Evolutionary conservation across 768 basidiomycete species (phyloP).

Genomic region (Phaffia tasmanica): DNA sequence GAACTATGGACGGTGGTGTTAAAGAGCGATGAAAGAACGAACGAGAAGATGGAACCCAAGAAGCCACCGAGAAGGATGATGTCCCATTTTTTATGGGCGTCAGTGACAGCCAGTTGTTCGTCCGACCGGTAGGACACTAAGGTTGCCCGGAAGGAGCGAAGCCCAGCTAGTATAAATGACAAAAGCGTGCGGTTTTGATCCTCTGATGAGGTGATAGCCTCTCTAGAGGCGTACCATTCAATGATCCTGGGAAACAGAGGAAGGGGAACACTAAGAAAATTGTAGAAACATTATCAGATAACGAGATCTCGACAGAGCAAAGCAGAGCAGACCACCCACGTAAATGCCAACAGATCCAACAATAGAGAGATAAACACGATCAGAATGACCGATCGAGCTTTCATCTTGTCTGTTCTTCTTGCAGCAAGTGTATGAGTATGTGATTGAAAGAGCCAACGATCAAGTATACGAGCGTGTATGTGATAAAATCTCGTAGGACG

Average conservation of each 20-base stretch:
- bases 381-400: slow-evolving; percentile 45
- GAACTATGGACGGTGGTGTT: slow-evolving; percentile 26
- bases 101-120: slow-evolving; percentile 34
- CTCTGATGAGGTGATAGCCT: slow-evolving; percentile 46
- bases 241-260: slow-evolving; percentile 19
- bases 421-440: no score
- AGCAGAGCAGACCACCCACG: slow-evolving; percentile 38
- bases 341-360: slow-evolving; percentile 59
- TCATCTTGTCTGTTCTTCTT: no score
- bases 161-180: slow-evolving; percentile 55
- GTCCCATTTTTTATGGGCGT: slow-evolving; percentile 60
- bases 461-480: no score
- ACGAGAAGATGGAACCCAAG: slow-evolving; percentile 24
- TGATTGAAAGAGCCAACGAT: no score
- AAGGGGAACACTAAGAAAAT: slow-evolving; percentile 11
- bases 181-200: slow-evolving; percentile 52
- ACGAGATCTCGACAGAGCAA: background rate
- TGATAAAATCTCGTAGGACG: no score
- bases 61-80: slow-evolving; percentile 68
- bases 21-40: background rate
- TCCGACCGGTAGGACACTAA: slow-evolving; percentile 47
- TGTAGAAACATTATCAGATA: slow-evolving; percentile 64
- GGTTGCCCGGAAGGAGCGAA: slow-evolving; percentile 55
- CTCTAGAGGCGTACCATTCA: slow-evolving; percentile 45
- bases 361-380: slow-evolving; percentile 84